Base-by-base conservation (phyloP, 2,329 filamentous ascomycete species). In the Lomentospora prolificans region DNA sequence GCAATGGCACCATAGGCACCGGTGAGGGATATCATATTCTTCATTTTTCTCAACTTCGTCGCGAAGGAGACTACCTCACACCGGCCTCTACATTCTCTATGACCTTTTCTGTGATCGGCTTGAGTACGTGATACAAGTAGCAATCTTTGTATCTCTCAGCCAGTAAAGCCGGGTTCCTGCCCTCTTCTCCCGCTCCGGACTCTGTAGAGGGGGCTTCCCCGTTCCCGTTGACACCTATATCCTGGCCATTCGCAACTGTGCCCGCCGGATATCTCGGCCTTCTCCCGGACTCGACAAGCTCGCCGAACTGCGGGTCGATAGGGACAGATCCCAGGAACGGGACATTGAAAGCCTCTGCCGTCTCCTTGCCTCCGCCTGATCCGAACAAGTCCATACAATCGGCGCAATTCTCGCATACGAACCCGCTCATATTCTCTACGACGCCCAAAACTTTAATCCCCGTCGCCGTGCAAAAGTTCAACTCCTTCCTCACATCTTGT, bases 391-490 rank as follows among this genome's bases (percentile, higher is more conserved):
- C 89, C 54, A 89, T 96, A 70, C 92, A 95, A 68, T 96, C 90
- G 52, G 80, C 81, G 69, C 84, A 87, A 65, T 86, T 81, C 5
- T 84, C 84, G 65, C 89, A 94, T n/a, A 94, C 87, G 63, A 89
- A 95, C 2, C 89, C 89, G 61, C 85, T 86, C 94, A 99, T 97
- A 68, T 99, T 99, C 73, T 99, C 94, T 50, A 99, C 81, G 1
- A 99, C 91, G 0, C 94, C 94, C 9, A 97, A 75, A 33, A 95
- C 83, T 2, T 79, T 76, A 51, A 96, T 85, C 28, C 82, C 80
- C 1, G 89, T 92, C 73, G 96, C 96, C 53, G 76, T 76, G 71
- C 91, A 96, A 67, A 96, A 96, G 68, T 96, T 96, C 60, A 96
- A 79, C 70, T 96, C 91, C 67, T 96, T 96, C 65, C 89, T 86